A percentile compares a stretch with the other conserved stretches of the same genome.
phyloP scores from a whole-genome alignment of 805 yeast species.

The Metschnikowia arizonensis region DNA sequence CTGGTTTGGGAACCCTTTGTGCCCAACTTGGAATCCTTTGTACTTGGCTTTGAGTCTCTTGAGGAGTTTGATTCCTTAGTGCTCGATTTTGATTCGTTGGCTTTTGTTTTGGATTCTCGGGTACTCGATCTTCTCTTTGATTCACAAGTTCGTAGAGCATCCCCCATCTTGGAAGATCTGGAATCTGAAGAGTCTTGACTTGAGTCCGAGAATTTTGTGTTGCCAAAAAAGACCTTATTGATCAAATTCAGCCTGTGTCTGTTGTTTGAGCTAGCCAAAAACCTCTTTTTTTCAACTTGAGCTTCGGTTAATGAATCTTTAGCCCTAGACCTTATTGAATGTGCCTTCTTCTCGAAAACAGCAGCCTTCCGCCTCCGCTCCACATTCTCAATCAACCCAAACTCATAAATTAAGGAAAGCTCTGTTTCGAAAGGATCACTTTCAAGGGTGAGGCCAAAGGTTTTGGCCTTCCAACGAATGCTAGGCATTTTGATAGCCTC shows the following conservation, averaged over 20 bases:
- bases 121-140: background rate
- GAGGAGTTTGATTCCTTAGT: background rate
- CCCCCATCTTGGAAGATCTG: background rate
- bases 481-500: constrained; percentile 49
- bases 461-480: constrained; percentile 50
- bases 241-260: constrained; percentile 5
- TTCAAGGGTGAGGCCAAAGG: constrained; percentile 63
- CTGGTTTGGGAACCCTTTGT: background rate
- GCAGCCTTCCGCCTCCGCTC: constrained; percentile 50
- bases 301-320: constrained; percentile 8
- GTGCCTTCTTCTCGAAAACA: constrained; percentile 31
- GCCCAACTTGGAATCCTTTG: background rate
- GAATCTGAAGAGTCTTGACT: background rate
- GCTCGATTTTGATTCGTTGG: background rate
- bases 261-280: background rate
- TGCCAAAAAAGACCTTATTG: constrained; percentile 8
- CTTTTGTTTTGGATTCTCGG: background rate
- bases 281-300: constrained; percentile 7
- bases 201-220: background rate
- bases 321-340: constrained; percentile 14
- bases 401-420: constrained; percentile 57
- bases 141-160: background rate
- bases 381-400: constrained; percentile 65
- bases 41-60: background rate
- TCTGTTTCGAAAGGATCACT: constrained; percentile 89